These are phyloP conservation scores for Eruca vesicaria DNA, from an alignment of 441 rosid genomes.

Conservation along the genomic window DNA sequence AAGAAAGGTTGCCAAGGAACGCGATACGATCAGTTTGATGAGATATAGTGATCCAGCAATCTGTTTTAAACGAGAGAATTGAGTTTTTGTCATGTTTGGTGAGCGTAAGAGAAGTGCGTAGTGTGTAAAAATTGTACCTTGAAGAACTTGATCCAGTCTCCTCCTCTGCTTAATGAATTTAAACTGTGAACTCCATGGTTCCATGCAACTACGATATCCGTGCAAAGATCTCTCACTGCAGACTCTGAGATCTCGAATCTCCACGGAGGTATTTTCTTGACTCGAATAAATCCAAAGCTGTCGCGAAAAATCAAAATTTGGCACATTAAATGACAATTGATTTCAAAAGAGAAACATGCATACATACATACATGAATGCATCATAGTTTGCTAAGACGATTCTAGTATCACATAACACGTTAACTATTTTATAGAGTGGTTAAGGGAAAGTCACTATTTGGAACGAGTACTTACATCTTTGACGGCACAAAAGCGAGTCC, in stretches of 20 bases:
- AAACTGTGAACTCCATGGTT: conserved; percentile 44
- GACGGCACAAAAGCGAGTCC: conserved; percentile 57
- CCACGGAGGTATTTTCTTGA: conserved; percentile 48
- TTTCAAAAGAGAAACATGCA: conserved; percentile 5
- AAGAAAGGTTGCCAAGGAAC: conserved; percentile 38
- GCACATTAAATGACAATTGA: neutral
- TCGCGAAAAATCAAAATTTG: no score
- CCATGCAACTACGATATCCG: conserved; percentile 51
- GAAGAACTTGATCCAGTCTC: conserved; percentile 65
- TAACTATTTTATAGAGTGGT: neutral
- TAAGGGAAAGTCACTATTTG: neutral
- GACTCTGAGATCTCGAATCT: conserved; percentile 60
- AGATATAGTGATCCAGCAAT: conserved; percentile 46
- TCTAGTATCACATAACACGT: neutral
- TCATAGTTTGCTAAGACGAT: neutral
- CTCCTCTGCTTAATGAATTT: conserved; percentile 55
- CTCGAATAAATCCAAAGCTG: conserved; percentile 56
- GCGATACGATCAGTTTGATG: conserved; percentile 43
- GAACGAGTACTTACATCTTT: conserved; percentile 55
- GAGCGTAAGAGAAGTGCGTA: neutral
- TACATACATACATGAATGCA: neutral
- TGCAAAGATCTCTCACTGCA: conserved; percentile 45
- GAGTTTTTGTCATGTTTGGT: neutral
- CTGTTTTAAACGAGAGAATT: conserved; percentile 40
- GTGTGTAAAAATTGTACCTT: conserved; percentile 44